Conservation (phyloP, 2,329 filamentous ascomycete genomes). For the Fusarium sp. region DNA sequence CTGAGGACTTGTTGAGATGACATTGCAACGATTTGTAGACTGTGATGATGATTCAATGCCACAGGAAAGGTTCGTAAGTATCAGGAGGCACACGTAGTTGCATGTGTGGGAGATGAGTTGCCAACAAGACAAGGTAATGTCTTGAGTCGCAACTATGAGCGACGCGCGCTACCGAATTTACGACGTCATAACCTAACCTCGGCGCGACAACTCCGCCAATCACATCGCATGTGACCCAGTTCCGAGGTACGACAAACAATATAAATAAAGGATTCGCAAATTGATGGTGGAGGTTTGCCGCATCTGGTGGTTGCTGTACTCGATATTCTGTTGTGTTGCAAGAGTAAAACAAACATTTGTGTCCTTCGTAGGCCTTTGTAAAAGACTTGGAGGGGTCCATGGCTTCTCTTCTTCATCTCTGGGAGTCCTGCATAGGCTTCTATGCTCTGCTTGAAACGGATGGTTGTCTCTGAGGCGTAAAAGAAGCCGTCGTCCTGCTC, state of each 20-base stretch:
- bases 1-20: slow-evolving; percentile 64
- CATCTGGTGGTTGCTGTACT: background rate
- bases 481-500: slow-evolving; percentile 59
- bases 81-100: slow-evolving; percentile 9
- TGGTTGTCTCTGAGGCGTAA: slow-evolving; percentile 58
- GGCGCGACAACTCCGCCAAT: slow-evolving; percentile 9
- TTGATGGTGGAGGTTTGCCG: background rate
- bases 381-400: background rate
- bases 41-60: background rate
- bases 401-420: background rate
- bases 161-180: slow-evolving; percentile 16
- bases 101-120: slow-evolving; percentile 17
- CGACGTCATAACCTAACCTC: slow-evolving; percentile 41
- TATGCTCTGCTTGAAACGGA: slow-evolving; percentile 63
- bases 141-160: slow-evolving; percentile 21
- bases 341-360: background rate
- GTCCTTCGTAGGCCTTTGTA: background rate
- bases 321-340: background rate
- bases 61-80: background rate
- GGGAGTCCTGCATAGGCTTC: slow-evolving; percentile 8
- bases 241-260: slow-evolving; percentile 19
- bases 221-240: slow-evolving; percentile 36
- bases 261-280: background rate
- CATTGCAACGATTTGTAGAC: slow-evolving; percentile 35
- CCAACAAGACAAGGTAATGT: slow-evolving; percentile 8